Conservation (phyloP, 129 eudicot species). For the Artemisia argyi region DNA sequence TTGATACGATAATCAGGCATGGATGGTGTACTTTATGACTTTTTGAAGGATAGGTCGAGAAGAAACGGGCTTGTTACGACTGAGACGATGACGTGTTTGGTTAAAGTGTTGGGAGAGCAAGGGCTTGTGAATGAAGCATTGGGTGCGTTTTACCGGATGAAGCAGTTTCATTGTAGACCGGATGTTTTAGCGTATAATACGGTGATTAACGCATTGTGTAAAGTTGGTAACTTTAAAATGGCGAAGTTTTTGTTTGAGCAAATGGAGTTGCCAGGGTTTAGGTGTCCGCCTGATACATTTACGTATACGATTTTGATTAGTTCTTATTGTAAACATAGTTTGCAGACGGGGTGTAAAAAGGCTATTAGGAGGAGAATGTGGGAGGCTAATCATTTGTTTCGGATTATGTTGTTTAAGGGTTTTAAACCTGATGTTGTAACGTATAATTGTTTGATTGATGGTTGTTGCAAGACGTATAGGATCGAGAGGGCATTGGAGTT, state of each 20-base stretch:
- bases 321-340: slow-evolving; percentile 65
- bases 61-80: slow-evolving; percentile 57
- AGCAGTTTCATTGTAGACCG: slow-evolving; percentile 75
- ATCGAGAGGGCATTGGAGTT: slow-evolving; percentile 83
- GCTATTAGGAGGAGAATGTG: slow-evolving; percentile 81
- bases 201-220: slow-evolving; percentile 66
- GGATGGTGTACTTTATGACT: slow-evolving; percentile 42
- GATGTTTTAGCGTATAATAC: slow-evolving; percentile 84
- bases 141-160: slow-evolving; percentile 74
- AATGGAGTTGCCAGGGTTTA: slow-evolving; percentile 91
- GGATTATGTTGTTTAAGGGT: slow-evolving; percentile 86
- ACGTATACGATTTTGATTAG: slow-evolving; percentile 85
- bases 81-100: slow-evolving; percentile 76
- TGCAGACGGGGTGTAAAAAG: slow-evolving; percentile 76
- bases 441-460: slow-evolving; percentile 85
- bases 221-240: slow-evolving; percentile 73
- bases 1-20: background rate
- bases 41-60: slow-evolving; percentile 72
- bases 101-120: slow-evolving; percentile 78
- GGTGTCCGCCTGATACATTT: slow-evolving; percentile 74
- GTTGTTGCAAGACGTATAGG: slow-evolving; percentile 87
- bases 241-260: slow-evolving; percentile 80
- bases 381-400: slow-evolving; percentile 92
- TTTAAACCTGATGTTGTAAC: slow-evolving; percentile 92
- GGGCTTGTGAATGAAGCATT: slow-evolving; percentile 77